A percentile compares a stretch with the other conserved stretches of the same genome.
phyloP scores from a whole-genome alignment of 306 rosid genomes.

The Cucumis melo region DNA sequence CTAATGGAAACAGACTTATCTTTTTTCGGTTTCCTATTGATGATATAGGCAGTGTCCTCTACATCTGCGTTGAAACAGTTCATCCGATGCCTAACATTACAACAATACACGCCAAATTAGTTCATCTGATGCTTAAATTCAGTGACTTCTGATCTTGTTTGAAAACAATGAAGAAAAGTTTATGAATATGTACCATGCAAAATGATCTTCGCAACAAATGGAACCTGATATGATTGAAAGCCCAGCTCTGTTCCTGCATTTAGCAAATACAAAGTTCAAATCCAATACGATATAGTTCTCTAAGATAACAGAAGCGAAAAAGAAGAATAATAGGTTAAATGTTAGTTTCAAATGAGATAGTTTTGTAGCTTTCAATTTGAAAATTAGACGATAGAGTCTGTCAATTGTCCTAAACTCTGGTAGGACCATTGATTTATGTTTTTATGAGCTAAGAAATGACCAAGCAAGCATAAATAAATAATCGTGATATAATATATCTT shows the following conservation, averaged over 20 bases:
- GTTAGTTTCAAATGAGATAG: background rate
- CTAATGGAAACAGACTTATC: slow-evolving; percentile 33
- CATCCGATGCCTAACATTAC: slow-evolving; percentile 73
- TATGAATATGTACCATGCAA: slow-evolving; percentile 31
- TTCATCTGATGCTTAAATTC: slow-evolving; percentile 59
- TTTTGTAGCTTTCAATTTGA: background rate
- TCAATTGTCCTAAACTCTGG: background rate
- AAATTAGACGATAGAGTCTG: background rate
- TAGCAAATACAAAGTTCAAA: slow-evolving; percentile 4
- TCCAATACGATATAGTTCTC: background rate
- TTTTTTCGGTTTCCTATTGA: slow-evolving; percentile 20
- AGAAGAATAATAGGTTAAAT: background rate
- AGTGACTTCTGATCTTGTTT: background rate
- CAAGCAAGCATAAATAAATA: no score
- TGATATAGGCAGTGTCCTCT: slow-evolving; percentile 50
- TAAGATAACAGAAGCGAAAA: background rate
- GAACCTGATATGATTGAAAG: slow-evolving; percentile 58
- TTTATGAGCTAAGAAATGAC: background rate
- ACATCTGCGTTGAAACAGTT: slow-evolving; percentile 59
- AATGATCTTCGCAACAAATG: slow-evolving; percentile 86
- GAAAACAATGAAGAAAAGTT: background rate
- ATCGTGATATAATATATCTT: background rate
- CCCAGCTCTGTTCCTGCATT: slow-evolving; percentile 64
- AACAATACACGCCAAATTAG: slow-evolving; percentile 14
- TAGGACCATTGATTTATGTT: background rate